Conservation (phyloP, 106 monocot genomes). For the Amphibolis antarctica region DNA sequence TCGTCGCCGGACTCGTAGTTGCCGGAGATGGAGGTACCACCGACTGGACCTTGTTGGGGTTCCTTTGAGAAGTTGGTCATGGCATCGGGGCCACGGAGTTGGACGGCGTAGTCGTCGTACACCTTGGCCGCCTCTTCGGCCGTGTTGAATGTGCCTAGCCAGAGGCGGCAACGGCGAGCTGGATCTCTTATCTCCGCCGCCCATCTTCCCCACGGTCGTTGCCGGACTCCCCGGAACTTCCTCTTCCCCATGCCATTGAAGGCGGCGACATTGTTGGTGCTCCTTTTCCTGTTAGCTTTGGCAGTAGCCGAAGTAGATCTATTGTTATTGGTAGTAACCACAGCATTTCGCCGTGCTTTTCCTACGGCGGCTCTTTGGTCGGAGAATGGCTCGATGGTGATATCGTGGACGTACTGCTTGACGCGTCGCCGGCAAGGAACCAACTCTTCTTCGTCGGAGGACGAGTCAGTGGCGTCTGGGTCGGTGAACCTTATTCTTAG, state of each 20-base stretch:
- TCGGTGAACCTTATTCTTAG: constrained; percentile 42
- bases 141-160: constrained; percentile 62
- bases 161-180: constrained; percentile 36
- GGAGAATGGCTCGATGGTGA: constrained; percentile 25
- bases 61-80: constrained; percentile 41
- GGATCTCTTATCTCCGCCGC: constrained; percentile 74
- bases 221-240: constrained; percentile 48
- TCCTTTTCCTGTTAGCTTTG: background rate
- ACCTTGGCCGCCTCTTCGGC: constrained; percentile 64
- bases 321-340: background rate
- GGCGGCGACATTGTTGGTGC: background rate
- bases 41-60: constrained; percentile 2
- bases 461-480: constrained; percentile 54
- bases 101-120: constrained; percentile 57
- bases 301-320: background rate
- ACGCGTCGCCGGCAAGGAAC: constrained; percentile 13
- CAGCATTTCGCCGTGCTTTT: background rate
- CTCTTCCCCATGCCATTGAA: background rate
- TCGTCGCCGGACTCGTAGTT: constrained; percentile 35
- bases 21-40: constrained; percentile 14
- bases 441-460: constrained; percentile 23
- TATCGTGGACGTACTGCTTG: constrained; percentile 21
- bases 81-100: constrained; percentile 55
- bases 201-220: constrained; percentile 60
- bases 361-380: background rate